Base-by-base conservation (phyloP, 2,329 filamentous ascomycete species). In the Didymosphaeria variabile region DNA sequence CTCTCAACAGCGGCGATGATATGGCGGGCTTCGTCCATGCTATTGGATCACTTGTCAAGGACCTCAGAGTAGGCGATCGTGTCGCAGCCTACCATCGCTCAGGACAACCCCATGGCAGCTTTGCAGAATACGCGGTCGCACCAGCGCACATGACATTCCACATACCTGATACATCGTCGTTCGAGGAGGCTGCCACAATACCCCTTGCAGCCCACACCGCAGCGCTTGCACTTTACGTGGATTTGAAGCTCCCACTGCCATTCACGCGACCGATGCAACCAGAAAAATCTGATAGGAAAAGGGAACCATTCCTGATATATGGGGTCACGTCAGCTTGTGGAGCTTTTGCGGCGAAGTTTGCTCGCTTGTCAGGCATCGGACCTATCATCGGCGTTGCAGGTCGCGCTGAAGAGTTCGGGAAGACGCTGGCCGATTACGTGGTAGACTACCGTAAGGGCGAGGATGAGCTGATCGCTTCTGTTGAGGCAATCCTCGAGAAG, bases 81-180 rank as follows among this genome's bases (percentile, higher is more conserved):
- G 86, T 88, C 1, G 83, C 84, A 9, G 84, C 83, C 3, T 86
- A 87, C 77, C 82, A 84, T 63, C 77, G 86, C 63, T 88, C 89
- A 81, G 66, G 75, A 46, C 76, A 77, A 0, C 79, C 82, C 0
- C 71, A 81, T 38, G 88, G 88, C 2, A 82, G 80, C 8, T 90
- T 84, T 62, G 88, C 87, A 3, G 87, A 90, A 68, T 90, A 89
- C 65, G 85, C 86, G 2, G 75, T 89, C 12, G 83, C 84, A 0
- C 84, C 80, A 75, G 80, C 82, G 36, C 80, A 85, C 66, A 86
- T 86, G 0, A 88, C 86, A 0, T 88, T 88, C 68, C 84, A 83
- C 65, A 77, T 88, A 19, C 84, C 86, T 0, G 62, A 77, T 34
- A 73, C 79, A 19, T 79, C 80, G 2, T 80, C 78, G 21, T 87